Base-by-base conservation (phyloP, 495 filamentous ascomycete species). In the Hypoxylon fuscum region DNA sequence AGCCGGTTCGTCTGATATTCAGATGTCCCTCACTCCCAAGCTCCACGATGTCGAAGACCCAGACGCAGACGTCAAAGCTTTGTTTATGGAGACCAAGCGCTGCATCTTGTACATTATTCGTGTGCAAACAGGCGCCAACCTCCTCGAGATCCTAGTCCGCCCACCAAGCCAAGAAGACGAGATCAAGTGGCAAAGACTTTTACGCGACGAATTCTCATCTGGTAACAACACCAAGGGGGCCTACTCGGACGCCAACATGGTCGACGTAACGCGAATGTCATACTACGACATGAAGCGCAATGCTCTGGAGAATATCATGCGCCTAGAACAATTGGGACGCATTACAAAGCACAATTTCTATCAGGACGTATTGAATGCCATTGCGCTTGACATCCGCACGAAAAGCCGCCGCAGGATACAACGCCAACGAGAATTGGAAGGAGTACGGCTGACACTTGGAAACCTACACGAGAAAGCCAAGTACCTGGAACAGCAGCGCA, bases 31-130 rank as follows among this genome's bases (percentile, higher is more conserved):
- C 29, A 94, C 92, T 47, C 91, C 94, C 11, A 96, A 94, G 73
- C 83, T 96, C 47, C 92, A 96, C 69, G 90, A 96, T 60, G 77
- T 90, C 56, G 92, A 96, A 77, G 95, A 98, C 70, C 94, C 96
- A 8, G 93, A 97, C 64, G 92, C 90, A 3, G 90, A 95, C 42
- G 77, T 95, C 38, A 97, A 97, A 71, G 84, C 93, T 2, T 78
- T 99, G 8, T 96, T 97, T 69, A 97, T 96, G 86, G 95, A 98
- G 76, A 97, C 96, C 2, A 99, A 99, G 73, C 85, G 95, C 56
- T 96, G 95, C 73, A 88, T 99, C 53, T 81, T 99, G 52, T 99
- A 98, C 74, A 96, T 99, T 71, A 98, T 99, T 67, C 88, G 95
- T 40, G 90, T 99, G 14, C 95, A 99, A 74, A 89, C 90, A 3